Evolutionary conservation across 768 basidiomycete species (phyloP).

Genomic region (Lactifluus echinatus): DNA sequence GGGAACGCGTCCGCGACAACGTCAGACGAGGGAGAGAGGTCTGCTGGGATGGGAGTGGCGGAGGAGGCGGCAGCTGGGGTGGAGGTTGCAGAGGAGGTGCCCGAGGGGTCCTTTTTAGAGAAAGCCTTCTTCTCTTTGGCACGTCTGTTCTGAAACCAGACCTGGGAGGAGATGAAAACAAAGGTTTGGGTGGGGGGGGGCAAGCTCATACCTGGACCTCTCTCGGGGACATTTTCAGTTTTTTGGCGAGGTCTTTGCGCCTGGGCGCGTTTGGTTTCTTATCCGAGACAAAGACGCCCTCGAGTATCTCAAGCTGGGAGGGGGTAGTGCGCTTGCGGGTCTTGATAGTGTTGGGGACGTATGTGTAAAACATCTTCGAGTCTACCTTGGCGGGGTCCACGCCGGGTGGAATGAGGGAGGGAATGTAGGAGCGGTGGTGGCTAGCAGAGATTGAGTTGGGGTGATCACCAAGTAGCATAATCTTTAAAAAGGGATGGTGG

Average conservation of each 20-base stretch:
- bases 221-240: conserved; percentile 87
- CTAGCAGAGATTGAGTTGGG: conserved; percentile 1
- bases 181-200: neutral
- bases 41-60: neutral
- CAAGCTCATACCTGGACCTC: conserved; percentile 76
- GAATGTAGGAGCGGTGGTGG: conserved; percentile 31
- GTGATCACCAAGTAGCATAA: conserved; percentile 12
- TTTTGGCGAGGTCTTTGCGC: conserved; percentile 68
- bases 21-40: neutral
- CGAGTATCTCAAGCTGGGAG: conserved; percentile 82
- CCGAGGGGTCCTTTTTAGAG: neutral
- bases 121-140: conserved; percentile 68
- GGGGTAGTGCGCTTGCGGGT: conserved; percentile 86
- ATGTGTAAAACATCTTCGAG: conserved; percentile 81
- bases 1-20: neutral
- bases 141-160: conserved; percentile 87
- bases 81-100: neutral
- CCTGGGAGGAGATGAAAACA: conserved; percentile 29
- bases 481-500: neutral
- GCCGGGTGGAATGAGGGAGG: conserved; percentile 40
- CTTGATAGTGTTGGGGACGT: conserved; percentile 88
- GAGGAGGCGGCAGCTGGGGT: neutral
- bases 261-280: conserved; percentile 84
- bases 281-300: conserved; percentile 77
- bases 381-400: conserved; percentile 65